These are phyloP conservation scores for Boletales sp. DNA, from an alignment of 768 basidiomycete species.

Conservation along the genomic window DNA sequence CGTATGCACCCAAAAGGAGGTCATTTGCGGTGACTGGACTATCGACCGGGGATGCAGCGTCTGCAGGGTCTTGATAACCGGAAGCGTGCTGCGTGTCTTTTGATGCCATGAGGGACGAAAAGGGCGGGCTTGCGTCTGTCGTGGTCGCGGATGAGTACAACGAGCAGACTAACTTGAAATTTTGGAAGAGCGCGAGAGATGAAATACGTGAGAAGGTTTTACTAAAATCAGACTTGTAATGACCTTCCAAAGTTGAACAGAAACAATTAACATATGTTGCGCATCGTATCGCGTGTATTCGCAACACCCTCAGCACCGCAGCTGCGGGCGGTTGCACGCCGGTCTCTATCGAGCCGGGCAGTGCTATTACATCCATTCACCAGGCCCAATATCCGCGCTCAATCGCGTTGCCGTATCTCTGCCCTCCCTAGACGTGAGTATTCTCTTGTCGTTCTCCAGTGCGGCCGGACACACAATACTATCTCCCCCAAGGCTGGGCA, in stretches of 20 bases:
- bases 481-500: slow-evolving; percentile 55
- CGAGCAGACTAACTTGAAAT: slow-evolving; percentile 20
- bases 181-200: slow-evolving; percentile 27
- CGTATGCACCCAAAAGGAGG: slow-evolving; percentile 82
- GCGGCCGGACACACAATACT: neutral
- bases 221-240: slow-evolving; percentile 6
- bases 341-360: slow-evolving; percentile 22
- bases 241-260: slow-evolving; percentile 15
- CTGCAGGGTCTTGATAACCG: slow-evolving; percentile 45
- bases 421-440: slow-evolving; percentile 28
- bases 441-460: slow-evolving; percentile 9
- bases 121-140: neutral
- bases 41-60: slow-evolving; percentile 41
- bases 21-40: slow-evolving; percentile 78
- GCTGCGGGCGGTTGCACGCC: slow-evolving; percentile 18
- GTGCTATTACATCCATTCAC: slow-evolving; percentile 18
- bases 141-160: slow-evolving; percentile 16
- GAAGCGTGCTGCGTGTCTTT: slow-evolving; percentile 24
- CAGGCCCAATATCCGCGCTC: slow-evolving; percentile 9
- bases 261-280: slow-evolving; percentile 30
- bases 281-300: slow-evolving; percentile 19
- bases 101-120: slow-evolving; percentile 27
- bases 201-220: slow-evolving; percentile 16
- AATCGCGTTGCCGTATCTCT: slow-evolving; percentile 4
- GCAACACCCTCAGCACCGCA: slow-evolving; percentile 23